Conservation (phyloP, 129 eudicot genomes). For the Flaveria bidentis region DNA sequence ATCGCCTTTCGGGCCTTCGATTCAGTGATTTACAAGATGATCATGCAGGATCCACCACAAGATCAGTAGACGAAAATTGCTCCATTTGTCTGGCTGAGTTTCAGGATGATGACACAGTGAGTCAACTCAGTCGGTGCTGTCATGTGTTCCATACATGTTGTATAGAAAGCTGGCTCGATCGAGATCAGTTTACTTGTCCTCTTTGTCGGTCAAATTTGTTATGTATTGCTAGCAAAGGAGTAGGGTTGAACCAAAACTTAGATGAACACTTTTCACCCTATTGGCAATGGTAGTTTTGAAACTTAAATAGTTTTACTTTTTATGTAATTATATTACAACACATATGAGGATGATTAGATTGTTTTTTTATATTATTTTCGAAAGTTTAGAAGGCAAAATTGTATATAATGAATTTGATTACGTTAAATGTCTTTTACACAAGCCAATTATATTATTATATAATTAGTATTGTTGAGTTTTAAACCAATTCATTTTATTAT, state of each 20-base stretch:
- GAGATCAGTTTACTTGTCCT: constrained; percentile 50
- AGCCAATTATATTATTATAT: too few relatives aligned
- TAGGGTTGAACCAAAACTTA: constrained; percentile 14
- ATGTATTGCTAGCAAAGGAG: constrained; percentile 17
- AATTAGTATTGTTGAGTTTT: too few relatives aligned
- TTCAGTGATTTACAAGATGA: constrained; percentile 21
- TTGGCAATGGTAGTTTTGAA: constrained; percentile 28
- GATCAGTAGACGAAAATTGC: constrained; percentile 43
- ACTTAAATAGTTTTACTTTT: too few relatives aligned
- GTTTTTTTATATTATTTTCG: too few relatives aligned
- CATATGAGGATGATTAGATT: too few relatives aligned
- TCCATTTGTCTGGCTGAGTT: constrained; percentile 66
- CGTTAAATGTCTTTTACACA: too few relatives aligned
- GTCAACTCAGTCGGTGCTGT: constrained; percentile 50
- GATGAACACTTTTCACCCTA: constrained; percentile 20
- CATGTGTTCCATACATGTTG: constrained; percentile 65
- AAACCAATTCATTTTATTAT: too few relatives aligned
- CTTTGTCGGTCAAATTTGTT: constrained; percentile 51
- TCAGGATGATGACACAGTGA: constrained; percentile 47
- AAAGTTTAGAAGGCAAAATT: too few relatives aligned
- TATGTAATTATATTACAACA: too few relatives aligned
- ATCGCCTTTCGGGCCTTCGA: constrained; percentile 21
- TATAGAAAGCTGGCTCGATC: constrained; percentile 51
- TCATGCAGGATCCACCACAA: neutral
- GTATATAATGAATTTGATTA: too few relatives aligned